These are phyloP conservation scores for Pestalotiopsis sp. DNA, from an alignment of 2,329 filamentous ascomycete genomes.

Conservation along the genomic window DNA sequence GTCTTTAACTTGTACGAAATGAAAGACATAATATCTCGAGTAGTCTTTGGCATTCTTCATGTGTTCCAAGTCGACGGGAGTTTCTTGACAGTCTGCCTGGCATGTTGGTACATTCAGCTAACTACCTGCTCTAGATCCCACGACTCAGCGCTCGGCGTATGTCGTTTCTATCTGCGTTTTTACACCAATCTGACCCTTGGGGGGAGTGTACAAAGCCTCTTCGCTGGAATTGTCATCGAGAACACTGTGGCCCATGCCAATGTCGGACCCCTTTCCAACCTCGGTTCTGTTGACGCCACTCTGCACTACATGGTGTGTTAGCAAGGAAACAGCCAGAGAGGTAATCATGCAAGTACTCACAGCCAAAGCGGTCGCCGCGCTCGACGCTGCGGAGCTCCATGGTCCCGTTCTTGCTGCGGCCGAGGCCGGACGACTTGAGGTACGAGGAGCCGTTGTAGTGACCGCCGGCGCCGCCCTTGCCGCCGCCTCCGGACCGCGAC, in stretches of 20 bases:
- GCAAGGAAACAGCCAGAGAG: not conserved
- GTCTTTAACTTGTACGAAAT: not conserved
- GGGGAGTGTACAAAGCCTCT: conserved; percentile 12
- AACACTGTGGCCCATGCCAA: not conserved
- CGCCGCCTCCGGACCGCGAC: not conserved
- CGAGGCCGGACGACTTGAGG: conserved; percentile 1
- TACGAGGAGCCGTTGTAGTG: not conserved
- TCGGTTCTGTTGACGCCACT: conserved; percentile 3
- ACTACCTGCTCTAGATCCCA: not conserved
- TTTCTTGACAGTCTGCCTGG: not conserved
- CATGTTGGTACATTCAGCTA: not conserved
- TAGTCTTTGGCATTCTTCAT: not conserved
- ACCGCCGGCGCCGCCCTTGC: not conserved
- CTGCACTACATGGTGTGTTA: not conserved
- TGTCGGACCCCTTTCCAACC: not conserved
- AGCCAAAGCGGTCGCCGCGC: not conserved
- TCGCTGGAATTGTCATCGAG: conserved; percentile 16
- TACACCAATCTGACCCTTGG: conserved; percentile 12
- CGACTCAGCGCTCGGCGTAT: conserved; percentile 3
- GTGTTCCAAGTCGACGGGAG: not conserved
- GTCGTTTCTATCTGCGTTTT: conserved; percentile 17
- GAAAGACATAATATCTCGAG: not conserved
- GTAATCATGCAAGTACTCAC: not conserved
- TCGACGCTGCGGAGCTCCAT: conserved; percentile 15
- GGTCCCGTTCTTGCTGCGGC: not conserved